A percentile compares a stretch with the other conserved stretches of the same genome.
These are phyloP conservation scores for Mrakia frigida DNA, from an alignment of 768 basidiomycete genomes.

Conservation along the genomic window DNA sequence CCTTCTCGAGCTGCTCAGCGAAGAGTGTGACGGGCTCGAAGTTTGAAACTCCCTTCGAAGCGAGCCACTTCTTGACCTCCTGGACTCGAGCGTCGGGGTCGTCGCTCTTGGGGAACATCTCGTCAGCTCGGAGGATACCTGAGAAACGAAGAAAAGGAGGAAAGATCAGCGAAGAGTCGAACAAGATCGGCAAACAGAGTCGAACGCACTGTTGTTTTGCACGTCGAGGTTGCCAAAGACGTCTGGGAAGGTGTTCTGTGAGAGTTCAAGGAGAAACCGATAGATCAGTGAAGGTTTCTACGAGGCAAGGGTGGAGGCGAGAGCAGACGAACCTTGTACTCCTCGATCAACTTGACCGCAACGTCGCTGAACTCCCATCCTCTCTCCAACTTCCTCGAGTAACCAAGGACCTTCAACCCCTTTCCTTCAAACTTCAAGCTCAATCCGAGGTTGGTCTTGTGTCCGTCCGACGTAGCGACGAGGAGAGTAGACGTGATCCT, in stretches of 20 bases:
- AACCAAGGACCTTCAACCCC: constrained; percentile 84
- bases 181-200: not conserved
- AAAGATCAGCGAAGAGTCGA: not conserved
- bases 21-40: constrained; percentile 89
- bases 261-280: too few species aligned
- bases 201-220: constrained; percentile 63
- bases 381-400: constrained; percentile 74
- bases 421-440: constrained; percentile 96
- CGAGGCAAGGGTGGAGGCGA: too few species aligned
- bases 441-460: constrained; percentile 84
- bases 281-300: too few species aligned
- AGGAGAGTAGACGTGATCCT: constrained; percentile 91
- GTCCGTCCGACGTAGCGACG: constrained; percentile 67
- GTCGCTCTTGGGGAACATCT: constrained; percentile 54
- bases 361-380: constrained; percentile 93
- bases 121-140: constrained; percentile 68
- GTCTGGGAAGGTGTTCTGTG: constrained; percentile 70
- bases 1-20: constrained; percentile 86
- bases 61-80: constrained; percentile 81
- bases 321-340: constrained; percentile 57
- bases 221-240: constrained; percentile 67
- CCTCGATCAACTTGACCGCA: constrained; percentile 68
- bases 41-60: constrained; percentile 75
- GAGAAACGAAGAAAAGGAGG: constrained; percentile 17
- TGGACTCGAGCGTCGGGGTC: constrained; percentile 66